Conservation (phyloP, 345 rosid species). For the Camelina hispida region DNA sequence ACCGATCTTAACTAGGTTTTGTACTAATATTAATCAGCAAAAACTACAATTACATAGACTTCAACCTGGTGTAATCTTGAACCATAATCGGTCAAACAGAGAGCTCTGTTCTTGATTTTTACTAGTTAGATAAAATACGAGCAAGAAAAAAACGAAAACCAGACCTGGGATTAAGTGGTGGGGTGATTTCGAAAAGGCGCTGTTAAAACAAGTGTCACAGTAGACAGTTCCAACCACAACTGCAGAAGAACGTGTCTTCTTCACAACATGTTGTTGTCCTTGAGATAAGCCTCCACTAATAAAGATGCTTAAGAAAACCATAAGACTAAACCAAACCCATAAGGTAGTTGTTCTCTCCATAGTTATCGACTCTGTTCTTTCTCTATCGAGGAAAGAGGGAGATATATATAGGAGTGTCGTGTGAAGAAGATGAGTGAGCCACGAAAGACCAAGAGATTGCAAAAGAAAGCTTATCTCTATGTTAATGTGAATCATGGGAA, state of each 20-base stretch:
- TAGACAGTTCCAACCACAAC: conserved; percentile 83
- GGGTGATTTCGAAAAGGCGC: conserved; percentile 52
- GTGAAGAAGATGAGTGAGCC: conserved; percentile 38
- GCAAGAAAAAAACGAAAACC: background rate
- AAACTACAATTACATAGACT: background rate
- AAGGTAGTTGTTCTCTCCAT: conserved; percentile 35
- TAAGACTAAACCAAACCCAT: conserved; percentile 30
- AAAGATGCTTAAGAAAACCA: conserved; percentile 30
- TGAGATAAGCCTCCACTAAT: conserved; percentile 16
- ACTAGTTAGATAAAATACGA: background rate
- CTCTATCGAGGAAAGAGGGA: conserved; percentile 3
- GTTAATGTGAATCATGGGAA: conserved; percentile 41
- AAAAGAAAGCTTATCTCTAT: conserved; percentile 35
- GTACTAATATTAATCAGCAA: background rate
- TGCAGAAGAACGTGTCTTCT: conserved; percentile 59
- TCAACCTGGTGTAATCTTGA: background rate
- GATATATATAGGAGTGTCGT: conserved; percentile 18
- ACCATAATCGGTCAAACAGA: background rate
- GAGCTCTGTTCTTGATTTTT: background rate
- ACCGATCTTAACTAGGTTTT: background rate
- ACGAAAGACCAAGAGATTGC: conserved; percentile 27
- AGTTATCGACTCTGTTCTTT: conserved; percentile 27
- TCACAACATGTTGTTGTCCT: conserved; percentile 36
- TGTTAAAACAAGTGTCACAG: conserved; percentile 85
- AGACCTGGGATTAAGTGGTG: conserved; percentile 85